Percentiles rank a stretch among this genome's conserved stretches.
Evolutionary conservation across 1,284 basidiomycete species (phyloP).

Genomic region (Ustilago sp.): DNA sequence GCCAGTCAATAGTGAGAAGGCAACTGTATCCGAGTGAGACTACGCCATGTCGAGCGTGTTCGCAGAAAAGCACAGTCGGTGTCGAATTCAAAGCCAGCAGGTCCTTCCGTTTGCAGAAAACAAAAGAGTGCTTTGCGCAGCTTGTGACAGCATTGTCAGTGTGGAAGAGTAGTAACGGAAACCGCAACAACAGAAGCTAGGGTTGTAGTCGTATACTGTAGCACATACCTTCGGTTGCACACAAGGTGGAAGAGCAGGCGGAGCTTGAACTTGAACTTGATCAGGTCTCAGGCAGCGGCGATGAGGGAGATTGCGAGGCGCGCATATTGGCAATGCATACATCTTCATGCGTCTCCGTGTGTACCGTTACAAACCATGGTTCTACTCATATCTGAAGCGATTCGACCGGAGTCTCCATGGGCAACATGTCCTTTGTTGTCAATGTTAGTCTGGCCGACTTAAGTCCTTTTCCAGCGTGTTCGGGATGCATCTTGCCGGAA

Average conservation of each 20-base stretch:
- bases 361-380: constrained; percentile 14
- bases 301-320: not conserved
- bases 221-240: too few relatives aligned
- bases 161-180: not conserved
- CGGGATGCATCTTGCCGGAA: not conserved
- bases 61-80: not conserved
- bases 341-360: constrained; percentile 8
- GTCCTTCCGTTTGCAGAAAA: not conserved
- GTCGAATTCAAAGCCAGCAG: constrained; percentile 1
- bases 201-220: too few relatives aligned
- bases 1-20: not conserved
- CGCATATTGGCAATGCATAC: not conserved
- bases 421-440: not conserved
- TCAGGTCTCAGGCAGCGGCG: not conserved
- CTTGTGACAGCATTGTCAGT: not conserved
- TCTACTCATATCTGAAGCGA: not conserved
- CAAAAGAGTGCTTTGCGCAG: not conserved
- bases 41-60: not conserved
- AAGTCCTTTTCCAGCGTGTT: not conserved
- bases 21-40: not conserved
- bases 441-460: not conserved
- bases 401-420: not conserved
- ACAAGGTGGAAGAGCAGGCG: not conserved
- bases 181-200: not conserved
- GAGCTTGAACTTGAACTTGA: not conserved